Conservation (phyloP, 306 rosid genomes). For the Cercis canadensis region DNA sequence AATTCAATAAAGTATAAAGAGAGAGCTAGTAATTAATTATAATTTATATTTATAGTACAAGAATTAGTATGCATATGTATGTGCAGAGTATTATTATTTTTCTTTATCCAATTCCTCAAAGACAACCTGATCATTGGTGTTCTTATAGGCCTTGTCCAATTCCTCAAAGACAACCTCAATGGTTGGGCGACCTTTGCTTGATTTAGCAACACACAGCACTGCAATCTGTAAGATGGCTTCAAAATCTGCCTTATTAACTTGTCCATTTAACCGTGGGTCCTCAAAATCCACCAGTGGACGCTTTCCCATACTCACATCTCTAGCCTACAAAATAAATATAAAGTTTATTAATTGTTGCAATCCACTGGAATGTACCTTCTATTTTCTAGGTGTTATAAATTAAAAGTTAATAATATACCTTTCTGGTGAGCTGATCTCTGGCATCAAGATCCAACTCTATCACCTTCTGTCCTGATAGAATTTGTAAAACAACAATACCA, state of each 20-base stretch:
- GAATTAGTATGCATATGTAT: too few species aligned
- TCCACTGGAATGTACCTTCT: too few species aligned
- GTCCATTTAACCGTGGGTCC: conserved; percentile 67
- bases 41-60: too few species aligned
- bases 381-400: too few species aligned
- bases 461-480: conserved; percentile 86
- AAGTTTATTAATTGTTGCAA: background rate
- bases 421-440: conserved; percentile 86
- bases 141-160: conserved; percentile 61
- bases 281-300: conserved; percentile 73
- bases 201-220: conserved; percentile 80
- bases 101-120: too few species aligned
- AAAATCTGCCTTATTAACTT: conserved; percentile 62
- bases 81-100: too few species aligned
- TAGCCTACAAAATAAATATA: conserved; percentile 56
- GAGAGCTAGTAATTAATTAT: too few species aligned
- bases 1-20: too few species aligned
- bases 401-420: too few species aligned
- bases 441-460: conserved; percentile 81
- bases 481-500: conserved; percentile 80
- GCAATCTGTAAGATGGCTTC: conserved; percentile 68
- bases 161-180: conserved; percentile 66
- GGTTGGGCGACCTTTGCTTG: conserved; percentile 78
- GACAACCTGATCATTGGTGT: conserved; percentile 14
- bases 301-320: conserved; percentile 69